Evolutionary conservation across 1,284 basidiomycete genomes (phyloP).

Genomic region (Ceratobasidium sp.): DNA sequence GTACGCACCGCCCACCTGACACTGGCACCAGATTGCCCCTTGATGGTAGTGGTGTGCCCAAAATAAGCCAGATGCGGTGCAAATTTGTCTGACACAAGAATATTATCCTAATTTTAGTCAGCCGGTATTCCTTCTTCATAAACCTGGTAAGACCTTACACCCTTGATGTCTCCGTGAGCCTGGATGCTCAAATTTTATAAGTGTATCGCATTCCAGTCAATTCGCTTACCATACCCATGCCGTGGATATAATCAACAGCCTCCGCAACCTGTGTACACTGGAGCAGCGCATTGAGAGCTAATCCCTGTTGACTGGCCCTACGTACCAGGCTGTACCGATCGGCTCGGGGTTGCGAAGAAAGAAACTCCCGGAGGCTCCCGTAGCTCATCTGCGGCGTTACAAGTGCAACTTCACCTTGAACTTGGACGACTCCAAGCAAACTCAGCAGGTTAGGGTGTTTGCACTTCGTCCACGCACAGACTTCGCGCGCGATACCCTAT

Average conservation of each 20-base stretch:
- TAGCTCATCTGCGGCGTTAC: no score
- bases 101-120: neutral
- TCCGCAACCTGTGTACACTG: constrained; percentile 1
- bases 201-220: no score
- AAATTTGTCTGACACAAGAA: neutral
- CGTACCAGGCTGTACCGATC: no score
- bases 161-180: constrained; percentile 11
- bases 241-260: neutral
- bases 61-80: neutral
- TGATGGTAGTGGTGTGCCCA: neutral
- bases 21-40: neutral
- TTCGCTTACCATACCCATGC: neutral
- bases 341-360: no score
- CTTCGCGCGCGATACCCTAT: neutral
- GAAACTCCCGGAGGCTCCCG: no score
- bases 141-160: neutral
- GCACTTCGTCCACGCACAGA: constrained; percentile 1
- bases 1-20: neutral
- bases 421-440: neutral
- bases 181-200: neutral
- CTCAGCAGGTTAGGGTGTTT: neutral
- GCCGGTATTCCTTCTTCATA: neutral
- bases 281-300: no score
- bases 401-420: no score
- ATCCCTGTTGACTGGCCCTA: no score